Evolutionary conservation across 257 asterid genomes (phyloP), one percentile per base, ranked within the genome.

Genomic region (Solanum tacnaense): DNA sequence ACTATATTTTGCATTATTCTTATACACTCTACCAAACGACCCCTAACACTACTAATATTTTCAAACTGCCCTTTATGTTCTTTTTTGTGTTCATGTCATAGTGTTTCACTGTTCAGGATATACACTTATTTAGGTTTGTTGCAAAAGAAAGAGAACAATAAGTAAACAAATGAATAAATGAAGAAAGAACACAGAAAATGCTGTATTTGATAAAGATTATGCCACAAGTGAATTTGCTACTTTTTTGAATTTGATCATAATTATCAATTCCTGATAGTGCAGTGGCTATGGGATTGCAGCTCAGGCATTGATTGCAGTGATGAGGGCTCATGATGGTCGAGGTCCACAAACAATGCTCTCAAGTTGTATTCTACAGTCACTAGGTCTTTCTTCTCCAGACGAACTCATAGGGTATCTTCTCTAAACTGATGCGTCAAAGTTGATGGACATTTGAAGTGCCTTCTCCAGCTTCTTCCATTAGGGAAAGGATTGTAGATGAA

Each of bases 231-330:
- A 38, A 65, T 36, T 84, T 84, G 62, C 62, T 65, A 38, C 44
- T 68, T 29, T 31, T 32, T 86, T 20, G 44, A 65, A 85, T 8
- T 25, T 67, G 60, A 65, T 70, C 58, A 65, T 87, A 74, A 41
- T 23, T 68, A 46, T 25, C 31, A 41, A 32, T 83, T 90, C 89
- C 88, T 86, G 84, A 49, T 73, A 83, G 79, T 93, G 89, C 96
- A 95, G 99, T 92, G 99, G 98, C 90, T 93, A 95, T 84, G 99
- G 98, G 86, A 97, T 97, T 89, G 98, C 98, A 89, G 96, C 99
- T 91, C 96, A 65, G 89, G 99, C 95, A 83, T 91, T 97, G 92
- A 93, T 96, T 13, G 98, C 99, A 46, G 95, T 95, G 87, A 86
- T 94, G 89, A 94, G 95, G 93, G 98, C 98, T 88, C 94, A 94